Percentiles rank a stretch among this genome's conserved stretches.
These are phyloP conservation scores for Citrullus amarus DNA, from an alignment of 306 rosid genomes.

Conservation along the genomic window DNA sequence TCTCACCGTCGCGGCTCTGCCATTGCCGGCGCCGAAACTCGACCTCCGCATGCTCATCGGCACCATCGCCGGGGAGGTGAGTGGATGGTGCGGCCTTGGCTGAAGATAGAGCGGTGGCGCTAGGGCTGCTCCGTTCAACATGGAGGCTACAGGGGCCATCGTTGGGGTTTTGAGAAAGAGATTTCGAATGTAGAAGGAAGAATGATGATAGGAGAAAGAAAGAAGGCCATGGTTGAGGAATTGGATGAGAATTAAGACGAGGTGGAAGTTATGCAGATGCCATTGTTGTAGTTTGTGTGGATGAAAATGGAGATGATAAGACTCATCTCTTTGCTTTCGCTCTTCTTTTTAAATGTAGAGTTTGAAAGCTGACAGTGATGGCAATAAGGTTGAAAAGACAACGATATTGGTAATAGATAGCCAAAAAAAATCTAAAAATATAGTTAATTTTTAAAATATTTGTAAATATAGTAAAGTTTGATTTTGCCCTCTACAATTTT, in stretches of 20 bases:
- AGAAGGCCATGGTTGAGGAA: neutral
- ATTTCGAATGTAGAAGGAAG: neutral
- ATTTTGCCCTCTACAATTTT: no score
- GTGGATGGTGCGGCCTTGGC: constrained; percentile 8
- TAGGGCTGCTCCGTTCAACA: constrained; percentile 27
- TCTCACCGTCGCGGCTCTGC: constrained; percentile 26
- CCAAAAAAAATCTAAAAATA: no score
- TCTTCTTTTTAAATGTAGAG: neutral
- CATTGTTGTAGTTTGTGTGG: constrained; percentile 36
- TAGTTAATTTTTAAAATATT: no score
- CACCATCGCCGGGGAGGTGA: neutral
- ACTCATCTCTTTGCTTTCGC: constrained; percentile 1
- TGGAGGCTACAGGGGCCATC: constrained; percentile 48
- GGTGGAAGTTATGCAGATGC: neutral
- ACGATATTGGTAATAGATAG: no score
- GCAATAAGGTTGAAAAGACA: no score
- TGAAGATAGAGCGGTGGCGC: constrained; percentile 18
- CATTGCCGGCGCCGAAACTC: constrained; percentile 13
- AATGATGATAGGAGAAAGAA: neutral
- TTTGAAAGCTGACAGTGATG: neutral
- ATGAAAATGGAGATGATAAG: constrained; percentile 74
- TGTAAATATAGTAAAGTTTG: no score
- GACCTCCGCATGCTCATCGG: neutral
- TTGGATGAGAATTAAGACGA: constrained; percentile 7
- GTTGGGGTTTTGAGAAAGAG: neutral